Evolutionary conservation across 2,329 filamentous ascomycete genomes (phyloP).

Genomic region (Scortechinia acanthostroma): DNA sequence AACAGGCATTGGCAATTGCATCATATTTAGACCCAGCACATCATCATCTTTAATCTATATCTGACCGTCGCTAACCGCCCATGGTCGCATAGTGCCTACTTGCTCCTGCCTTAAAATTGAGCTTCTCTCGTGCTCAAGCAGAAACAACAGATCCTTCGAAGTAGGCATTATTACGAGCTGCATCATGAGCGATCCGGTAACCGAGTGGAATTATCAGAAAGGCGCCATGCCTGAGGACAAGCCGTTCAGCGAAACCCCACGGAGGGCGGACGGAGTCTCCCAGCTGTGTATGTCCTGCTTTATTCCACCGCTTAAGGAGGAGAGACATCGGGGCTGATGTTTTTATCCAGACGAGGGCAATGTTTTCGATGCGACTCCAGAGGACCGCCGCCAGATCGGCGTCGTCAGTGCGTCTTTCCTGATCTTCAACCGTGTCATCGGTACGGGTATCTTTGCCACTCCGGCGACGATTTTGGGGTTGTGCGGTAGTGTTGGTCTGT

Average conservation of each 20-base stretch:
- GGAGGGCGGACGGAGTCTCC: constrained; percentile 18
- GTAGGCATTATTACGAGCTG: not conserved
- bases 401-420: constrained; percentile 45
- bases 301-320: not conserved
- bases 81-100: constrained; percentile 6
- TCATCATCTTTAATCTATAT: constrained; percentile 13
- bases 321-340: not conserved
- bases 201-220: not conserved
- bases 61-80: constrained; percentile 10
- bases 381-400: constrained; percentile 37
- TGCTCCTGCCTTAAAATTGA: too few relatives aligned
- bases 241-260: constrained; percentile 11
- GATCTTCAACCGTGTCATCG: constrained; percentile 61
- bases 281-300: constrained; percentile 17
- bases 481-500: constrained; percentile 52
- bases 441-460: constrained; percentile 62
- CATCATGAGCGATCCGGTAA: not conserved
- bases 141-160: not conserved
- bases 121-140: not conserved
- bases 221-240: constrained; percentile 10
- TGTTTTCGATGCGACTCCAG: not conserved
- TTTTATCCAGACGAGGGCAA: constrained; percentile 1
- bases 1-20: constrained; percentile 1
- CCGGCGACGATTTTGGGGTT: constrained; percentile 47
- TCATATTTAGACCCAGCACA: constrained; percentile 9